A percentile compares a stretch with the other conserved stretches of the same genome.
Evolutionary conservation across 805 yeast species (phyloP).

Genomic region (Candida argentea): DNA sequence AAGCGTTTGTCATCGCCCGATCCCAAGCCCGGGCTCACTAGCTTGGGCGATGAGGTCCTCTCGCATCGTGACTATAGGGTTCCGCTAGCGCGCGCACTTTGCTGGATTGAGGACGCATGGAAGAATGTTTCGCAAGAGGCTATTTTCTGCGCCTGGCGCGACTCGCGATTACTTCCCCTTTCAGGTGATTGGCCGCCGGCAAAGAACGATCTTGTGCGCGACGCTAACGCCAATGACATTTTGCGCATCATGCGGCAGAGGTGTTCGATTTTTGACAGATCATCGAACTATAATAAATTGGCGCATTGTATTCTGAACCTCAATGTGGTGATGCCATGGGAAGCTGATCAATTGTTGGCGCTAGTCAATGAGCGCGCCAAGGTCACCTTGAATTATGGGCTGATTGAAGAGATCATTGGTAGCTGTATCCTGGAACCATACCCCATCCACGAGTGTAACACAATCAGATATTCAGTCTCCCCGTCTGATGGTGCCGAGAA

Average conservation of each 20-base stretch:
- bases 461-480: too few relatives aligned
- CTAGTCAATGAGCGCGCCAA: conserved; percentile 35
- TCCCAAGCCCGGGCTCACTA: background rate
- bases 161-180: conserved; percentile 22
- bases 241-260: conserved; percentile 6
- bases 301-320: conserved; percentile 34
- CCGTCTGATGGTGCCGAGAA: too few relatives aligned
- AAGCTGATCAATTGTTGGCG: conserved; percentile 42
- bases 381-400: conserved; percentile 36
- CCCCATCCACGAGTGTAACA: background rate
- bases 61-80: conserved; percentile 34
- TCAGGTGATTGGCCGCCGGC: conserved; percentile 14
- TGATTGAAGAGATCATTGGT: conserved; percentile 52
- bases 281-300: conserved; percentile 32
- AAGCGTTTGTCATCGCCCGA: conserved; percentile 1
- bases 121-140: conserved; percentile 24
- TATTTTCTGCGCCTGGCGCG: conserved; percentile 25
- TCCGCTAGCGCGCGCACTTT: conserved; percentile 46
- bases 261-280: conserved; percentile 9
- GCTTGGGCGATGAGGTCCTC: conserved; percentile 16
- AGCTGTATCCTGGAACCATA: conserved; percentile 42
- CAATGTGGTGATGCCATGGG: conserved; percentile 50
- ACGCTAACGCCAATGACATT: conserved; percentile 6
- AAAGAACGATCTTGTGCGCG: background rate
- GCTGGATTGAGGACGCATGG: conserved; percentile 53